Percentiles rank a stretch among this genome's conserved stretches.
Conservation (phyloP, 108 stramenopile species). For the Ochromonas danica region DNA sequence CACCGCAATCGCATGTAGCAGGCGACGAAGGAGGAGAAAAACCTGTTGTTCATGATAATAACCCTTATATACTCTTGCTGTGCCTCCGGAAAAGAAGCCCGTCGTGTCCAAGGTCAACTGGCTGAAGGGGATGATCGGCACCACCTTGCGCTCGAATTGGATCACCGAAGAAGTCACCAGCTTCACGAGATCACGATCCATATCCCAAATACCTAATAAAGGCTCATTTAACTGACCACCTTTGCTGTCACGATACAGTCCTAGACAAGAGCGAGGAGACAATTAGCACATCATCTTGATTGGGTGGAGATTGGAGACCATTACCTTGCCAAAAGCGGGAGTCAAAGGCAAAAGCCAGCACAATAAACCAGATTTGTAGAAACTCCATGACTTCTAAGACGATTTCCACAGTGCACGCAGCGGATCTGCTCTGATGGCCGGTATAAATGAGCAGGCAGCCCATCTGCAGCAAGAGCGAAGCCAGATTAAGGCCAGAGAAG, state of each 20-base stretch:
- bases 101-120: conserved; percentile 5
- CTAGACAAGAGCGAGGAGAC: background rate
- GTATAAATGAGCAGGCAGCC: background rate
- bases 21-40: background rate
- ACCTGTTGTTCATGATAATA: background rate
- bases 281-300: background rate
- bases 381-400: background rate
- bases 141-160: conserved; percentile 5
- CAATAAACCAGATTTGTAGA: background rate
- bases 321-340: conserved; percentile 36
- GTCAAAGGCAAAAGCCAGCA: background rate
- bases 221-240: conserved; percentile 26
- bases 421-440: background rate
- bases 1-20: background rate
- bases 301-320: background rate
- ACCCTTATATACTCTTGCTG: conserved; percentile 30
- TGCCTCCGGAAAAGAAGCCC: conserved; percentile 23
- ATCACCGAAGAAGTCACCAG: background rate
- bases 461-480: background rate
- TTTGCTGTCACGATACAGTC: background rate
- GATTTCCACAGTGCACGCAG: background rate
- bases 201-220: conserved; percentile 24
- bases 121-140: conserved; percentile 30
- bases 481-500: background rate
- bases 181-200: background rate